Base-by-base conservation (phyloP, 371 early-diverging fungal species). In the Chytridium lagenaria region DNA sequence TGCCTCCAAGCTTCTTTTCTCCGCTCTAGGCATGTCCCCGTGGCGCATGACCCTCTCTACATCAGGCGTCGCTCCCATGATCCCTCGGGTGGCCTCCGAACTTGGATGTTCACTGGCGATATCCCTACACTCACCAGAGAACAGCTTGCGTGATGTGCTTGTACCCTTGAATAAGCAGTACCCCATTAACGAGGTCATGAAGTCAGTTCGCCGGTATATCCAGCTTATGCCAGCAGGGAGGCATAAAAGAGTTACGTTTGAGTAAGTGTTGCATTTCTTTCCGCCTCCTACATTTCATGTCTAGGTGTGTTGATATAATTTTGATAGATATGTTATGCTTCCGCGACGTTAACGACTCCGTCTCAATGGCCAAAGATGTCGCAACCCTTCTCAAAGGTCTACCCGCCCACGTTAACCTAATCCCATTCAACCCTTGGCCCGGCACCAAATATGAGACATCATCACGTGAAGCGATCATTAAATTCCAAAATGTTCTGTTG, bases 161-260 rank as follows among this genome's bases (percentile, higher is more conserved):
- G 93, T 96, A 37, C 95, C 97, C 0, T 83, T 94, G 26, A 94
- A 94, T 80, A 92, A 91, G 80, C 89, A 90, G 5, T 95, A 89
- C 77, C 89, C 90, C 0, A 80, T 95, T 26, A 71, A 78, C 2
- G 76, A 79, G 26, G 80, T 95, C 7, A 77, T 95, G 80, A 83
- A 87, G 2, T 92, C 93, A 55, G 90, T 92, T 66, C 74, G 77
- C 1, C 75, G 87, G 28, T 94, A 92, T 69, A 49, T 80, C 16
- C 52, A 44, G 5, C 44, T 34, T 38, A n/a, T 23, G 72, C n/a
- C 50, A 1, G n/a, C 70, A 0, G 44, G 39, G 31, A 63, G 70
- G 50, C 78, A 78, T 61, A 68, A 73, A 23, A 51, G 80, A 36
- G 75, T 84, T 51, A 84, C 84, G 37, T 80, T 84, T 63, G 84